Percentiles rank a stretch among this genome's conserved stretches.
Evolutionary conservation across 2,329 filamentous ascomycete genomes (phyloP).

Genomic region (Colletotrichum sp.): DNA sequence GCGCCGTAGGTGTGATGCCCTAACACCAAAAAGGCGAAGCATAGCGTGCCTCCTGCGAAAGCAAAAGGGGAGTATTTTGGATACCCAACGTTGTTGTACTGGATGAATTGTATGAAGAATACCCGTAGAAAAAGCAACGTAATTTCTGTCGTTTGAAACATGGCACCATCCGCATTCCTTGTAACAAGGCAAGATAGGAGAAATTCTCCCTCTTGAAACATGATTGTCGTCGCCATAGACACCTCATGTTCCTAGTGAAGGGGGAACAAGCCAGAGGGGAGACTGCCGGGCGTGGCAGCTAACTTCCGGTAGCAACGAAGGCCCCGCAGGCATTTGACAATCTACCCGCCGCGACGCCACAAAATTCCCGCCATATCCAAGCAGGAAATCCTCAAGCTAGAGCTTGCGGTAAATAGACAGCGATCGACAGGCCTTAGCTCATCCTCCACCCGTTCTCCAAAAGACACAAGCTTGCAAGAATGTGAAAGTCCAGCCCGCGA

Average conservation of each 20-base stretch:
- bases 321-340: slow-evolving; percentile 4
- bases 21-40: background rate
- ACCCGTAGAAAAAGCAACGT: slow-evolving; percentile 16
- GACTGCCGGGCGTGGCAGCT: background rate
- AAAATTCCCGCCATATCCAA: background rate
- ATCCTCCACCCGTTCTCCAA: background rate
- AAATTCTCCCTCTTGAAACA: background rate
- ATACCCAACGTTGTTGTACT: background rate
- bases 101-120: slow-evolving; percentile 7
- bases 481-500: background rate
- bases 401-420: background rate
- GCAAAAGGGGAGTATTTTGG: background rate
- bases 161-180: background rate
- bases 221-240: background rate
- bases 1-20: slow-evolving; percentile 27
- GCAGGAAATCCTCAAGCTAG: background rate
- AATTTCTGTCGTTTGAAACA: background rate
- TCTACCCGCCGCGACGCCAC: slow-evolving; percentile 14
- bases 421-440: background rate
- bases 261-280: background rate
- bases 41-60: background rate
- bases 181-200: background rate
- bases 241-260: background rate
- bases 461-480: background rate
- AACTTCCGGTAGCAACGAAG: background rate